Base-by-base conservation (phyloP, 345 rosid genomes). In the Eucalyptus virginea region DNA sequence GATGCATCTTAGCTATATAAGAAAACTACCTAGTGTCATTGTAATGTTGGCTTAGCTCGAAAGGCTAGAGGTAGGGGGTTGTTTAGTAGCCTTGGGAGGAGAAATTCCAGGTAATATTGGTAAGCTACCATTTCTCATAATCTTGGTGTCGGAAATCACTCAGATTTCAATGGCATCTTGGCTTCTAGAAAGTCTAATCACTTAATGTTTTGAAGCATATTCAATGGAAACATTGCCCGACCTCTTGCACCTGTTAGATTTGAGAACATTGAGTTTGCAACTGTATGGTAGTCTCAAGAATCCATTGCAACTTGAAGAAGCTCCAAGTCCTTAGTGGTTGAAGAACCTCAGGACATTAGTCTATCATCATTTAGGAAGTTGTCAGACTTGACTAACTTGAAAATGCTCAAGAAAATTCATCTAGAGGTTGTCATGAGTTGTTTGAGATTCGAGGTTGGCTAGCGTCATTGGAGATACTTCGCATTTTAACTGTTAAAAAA, bases 161-260 rank as follows among this genome's bases (percentile, higher is more conserved):
- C 6, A 11, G 0, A 26, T 58, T 58, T 58, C 30, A 28, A 6
- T 0, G 4, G 5, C 12, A 4, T 1, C 65, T 58, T 6, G 4
- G 15, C n/a, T 58, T 58, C 65, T 28, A 11, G 30, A 58, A 58
- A 58, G 65, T 26, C 30, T 58, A 28, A 58, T 11, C n/a, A 11
- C 28, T 23, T 11, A 9, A 2, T 24, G 10, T 23, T 7, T 9
- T 24, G 28, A 11, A 9, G 10, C 62, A 24, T 7, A 9, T 10
- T 23, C 30, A 56, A 10, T 45, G 47, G 11, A 45, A 45, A 45
- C 47, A 45, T 45, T 45, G 28, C 62, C 30, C 13, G 13, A 56
- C 62, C 28, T 56, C 62, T 56, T 11, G 62, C 10, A 1, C 62
- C 28, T 56, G 0, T 56, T 23, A 56, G 26, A 56, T 56, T 23